Base-by-base conservation (phyloP, 1,139 yeast genomes). In the Sugiyamaella xylanicola region DNA sequence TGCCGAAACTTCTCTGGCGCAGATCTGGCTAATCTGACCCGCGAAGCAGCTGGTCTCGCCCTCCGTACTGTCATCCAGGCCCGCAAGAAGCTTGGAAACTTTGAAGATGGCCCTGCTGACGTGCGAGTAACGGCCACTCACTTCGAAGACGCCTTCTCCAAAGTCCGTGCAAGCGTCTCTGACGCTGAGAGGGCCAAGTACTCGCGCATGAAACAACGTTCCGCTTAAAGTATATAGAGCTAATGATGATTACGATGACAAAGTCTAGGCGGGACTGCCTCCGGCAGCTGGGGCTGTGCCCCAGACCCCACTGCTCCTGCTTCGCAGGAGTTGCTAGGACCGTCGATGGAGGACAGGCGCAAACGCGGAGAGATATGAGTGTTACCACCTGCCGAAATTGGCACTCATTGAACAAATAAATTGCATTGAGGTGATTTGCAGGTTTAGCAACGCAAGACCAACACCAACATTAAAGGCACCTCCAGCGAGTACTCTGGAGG, bases 1-100 rank as follows among this genome's bases (percentile, higher is more conserved):
- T 87, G 97, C 73, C 77, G 89, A 59, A 92, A 91, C 74, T 93
- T 90, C 68, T 86, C 96, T 8, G 99, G 99, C 68, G 99, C 99
- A 0, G 99, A 93, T 77, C 77, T 93, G 58, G 91, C 96, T 0
- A 90, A 97, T 1, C 74, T 93, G 56, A 93, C 89, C 0, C 79
- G 97, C 65, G 99, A 93, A 69, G 96, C 99, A 7, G 93, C 97
- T 60, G 95, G 92, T 2, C 73, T 82, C 52, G 96, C 98, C 0
- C 80, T 93, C 70, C 88, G 90, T 69, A 72, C 83, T 73, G 58
- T 53, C 35, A 39, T 61, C 20, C 72, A 72, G 37, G 70, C 71
- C 42, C 62, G 61, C 16, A 53, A 70, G 47, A 70, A 74, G 25
- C 74, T 50, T 29, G 71, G 68, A 48, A 63, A 67, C 9, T 67